These are phyloP conservation scores for Angomonas deanei DNA, from an alignment of 208 protist genomes.

Conservation along the genomic window DNA sequence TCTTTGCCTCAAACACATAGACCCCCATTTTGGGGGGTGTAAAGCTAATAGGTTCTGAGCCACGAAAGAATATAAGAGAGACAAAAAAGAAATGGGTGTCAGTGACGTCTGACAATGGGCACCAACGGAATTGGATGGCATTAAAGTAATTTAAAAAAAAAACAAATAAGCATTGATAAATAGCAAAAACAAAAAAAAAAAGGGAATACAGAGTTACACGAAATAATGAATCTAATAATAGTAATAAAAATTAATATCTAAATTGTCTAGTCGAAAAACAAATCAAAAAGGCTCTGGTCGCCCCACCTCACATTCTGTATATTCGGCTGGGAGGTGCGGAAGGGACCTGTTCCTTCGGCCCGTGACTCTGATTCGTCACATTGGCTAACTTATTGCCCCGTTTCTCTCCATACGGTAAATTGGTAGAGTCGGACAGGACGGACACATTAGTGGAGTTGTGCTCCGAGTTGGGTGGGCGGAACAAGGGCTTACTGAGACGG, in stretches of 20 bases:
- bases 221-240: not conserved
- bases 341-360: not conserved
- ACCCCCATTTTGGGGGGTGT: constrained; percentile 27
- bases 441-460: no score
- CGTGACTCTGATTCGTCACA: not conserved
- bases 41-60: not conserved
- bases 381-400: not conserved
- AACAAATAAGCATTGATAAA: no score
- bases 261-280: not conserved
- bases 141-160: no score
- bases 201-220: not conserved
- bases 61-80: not conserved
- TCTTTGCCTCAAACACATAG: constrained; percentile 69
- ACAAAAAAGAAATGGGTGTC: constrained; percentile 1
- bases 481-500: not conserved
- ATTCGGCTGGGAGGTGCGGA: not conserved
- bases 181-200: no score
- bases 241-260: not conserved
- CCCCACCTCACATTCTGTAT: not conserved
- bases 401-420: not conserved
- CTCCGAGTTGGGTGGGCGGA: no score
- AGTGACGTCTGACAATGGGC: not conserved
- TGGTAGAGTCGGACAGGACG: not conserved
- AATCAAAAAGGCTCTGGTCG: constrained; percentile 10
- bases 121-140: not conserved